Percentiles rank a stretch among this genome's conserved stretches.
Evolutionary conservation across 2,329 filamentous ascomycete genomes (phyloP).

Genomic region (Aspergillus quadrilineatus): DNA sequence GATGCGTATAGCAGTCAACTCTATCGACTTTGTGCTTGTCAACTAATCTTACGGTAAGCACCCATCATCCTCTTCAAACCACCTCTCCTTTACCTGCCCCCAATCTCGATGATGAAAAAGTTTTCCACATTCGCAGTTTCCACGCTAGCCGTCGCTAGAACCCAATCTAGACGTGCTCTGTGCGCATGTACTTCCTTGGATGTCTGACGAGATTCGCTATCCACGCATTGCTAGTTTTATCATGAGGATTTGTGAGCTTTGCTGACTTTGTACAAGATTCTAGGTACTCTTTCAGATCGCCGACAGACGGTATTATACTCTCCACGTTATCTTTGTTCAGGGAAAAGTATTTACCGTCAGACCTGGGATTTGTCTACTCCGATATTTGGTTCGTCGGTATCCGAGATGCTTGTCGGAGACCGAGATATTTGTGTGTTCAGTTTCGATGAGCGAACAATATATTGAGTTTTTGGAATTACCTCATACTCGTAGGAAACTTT

Average conservation of each 20-base stretch:
- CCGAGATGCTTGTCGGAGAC: too few species aligned
- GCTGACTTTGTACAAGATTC: conserved; percentile 6
- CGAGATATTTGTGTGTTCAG: too few species aligned
- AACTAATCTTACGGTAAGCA: neutral
- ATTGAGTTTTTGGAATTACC: too few species aligned
- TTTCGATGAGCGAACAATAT: too few species aligned
- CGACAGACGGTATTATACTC: too few species aligned
- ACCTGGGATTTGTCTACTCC: too few species aligned
- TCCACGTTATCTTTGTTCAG: too few species aligned
- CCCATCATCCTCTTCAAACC: neutral
- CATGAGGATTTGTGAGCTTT: neutral
- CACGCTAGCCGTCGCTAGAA: conserved; percentile 40
- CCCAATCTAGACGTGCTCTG: conserved; percentile 36
- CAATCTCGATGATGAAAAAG: conserved; percentile 40
- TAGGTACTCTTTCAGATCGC: neutral
- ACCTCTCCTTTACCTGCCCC: neutral
- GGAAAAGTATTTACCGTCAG: too few species aligned
- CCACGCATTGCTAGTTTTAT: conserved; percentile 10
- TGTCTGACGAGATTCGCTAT: conserved; percentile 30
- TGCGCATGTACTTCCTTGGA: conserved; percentile 42
- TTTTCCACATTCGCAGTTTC: conserved; percentile 46
- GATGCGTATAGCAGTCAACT: neutral
- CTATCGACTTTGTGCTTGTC: neutral
- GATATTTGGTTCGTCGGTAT: too few species aligned
- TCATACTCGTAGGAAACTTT: too few species aligned